These are phyloP conservation scores for Corylus avellana DNA, from an alignment of 306 rosid genomes.

Conservation along the genomic window DNA sequence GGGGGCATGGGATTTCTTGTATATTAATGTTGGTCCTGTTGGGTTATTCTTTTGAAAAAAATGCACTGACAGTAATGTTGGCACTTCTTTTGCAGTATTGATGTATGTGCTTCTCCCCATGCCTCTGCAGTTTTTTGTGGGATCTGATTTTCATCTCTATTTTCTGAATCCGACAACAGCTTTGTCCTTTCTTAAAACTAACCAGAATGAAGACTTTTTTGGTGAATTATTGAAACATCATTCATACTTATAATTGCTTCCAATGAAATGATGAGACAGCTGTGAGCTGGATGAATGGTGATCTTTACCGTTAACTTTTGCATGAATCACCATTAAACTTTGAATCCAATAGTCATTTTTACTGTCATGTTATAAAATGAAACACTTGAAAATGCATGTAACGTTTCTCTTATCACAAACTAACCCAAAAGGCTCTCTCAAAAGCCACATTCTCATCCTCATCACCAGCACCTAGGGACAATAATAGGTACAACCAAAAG, in stretches of 20 bases:
- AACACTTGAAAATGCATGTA: too few species aligned
- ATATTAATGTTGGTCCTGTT: background rate
- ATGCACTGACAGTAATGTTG: constrained; percentile 1
- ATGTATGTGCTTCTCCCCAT: constrained; percentile 84
- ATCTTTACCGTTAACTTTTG: too few species aligned
- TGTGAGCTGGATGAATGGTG: constrained; percentile 53
- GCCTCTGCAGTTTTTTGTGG: constrained; percentile 76
- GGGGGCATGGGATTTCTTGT: background rate
- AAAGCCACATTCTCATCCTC: background rate
- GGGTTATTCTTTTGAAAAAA: background rate
- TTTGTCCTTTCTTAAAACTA: constrained; percentile 28
- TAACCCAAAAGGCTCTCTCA: background rate
- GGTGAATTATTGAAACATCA: constrained; percentile 4
- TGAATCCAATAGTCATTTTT: too few species aligned
- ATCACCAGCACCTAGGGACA: background rate
- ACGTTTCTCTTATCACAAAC: background rate
- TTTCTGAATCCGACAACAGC: constrained; percentile 61
- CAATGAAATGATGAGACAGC: constrained; percentile 43
- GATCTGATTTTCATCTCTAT: constrained; percentile 55
- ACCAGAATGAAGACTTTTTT: background rate
- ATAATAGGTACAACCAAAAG: background rate
- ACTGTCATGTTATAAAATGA: too few species aligned
- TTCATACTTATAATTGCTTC: constrained; percentile 10
- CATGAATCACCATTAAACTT: too few species aligned
- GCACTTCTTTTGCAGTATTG: constrained; percentile 59